Base-by-base conservation (phyloP, 805 yeast species). In the Zygoascus flipseniorum region DNA sequence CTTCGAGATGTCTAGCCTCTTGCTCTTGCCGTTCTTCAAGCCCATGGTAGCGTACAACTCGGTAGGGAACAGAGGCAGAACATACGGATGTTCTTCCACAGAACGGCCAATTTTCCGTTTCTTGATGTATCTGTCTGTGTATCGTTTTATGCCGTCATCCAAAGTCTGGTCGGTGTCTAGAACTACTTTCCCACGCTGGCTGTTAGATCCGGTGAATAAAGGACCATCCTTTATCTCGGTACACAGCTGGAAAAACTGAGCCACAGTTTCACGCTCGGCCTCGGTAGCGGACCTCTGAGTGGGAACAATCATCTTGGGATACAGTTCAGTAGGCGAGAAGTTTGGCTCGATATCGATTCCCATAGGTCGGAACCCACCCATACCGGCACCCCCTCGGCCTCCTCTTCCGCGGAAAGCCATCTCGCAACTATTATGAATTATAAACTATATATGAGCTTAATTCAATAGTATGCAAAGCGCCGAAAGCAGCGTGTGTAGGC, bases 11-110 rank as follows among this genome's bases (percentile, higher is more conserved):
- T 57, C 63, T 8, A 60, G 56, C 47, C 54, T 54, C 43, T 57
- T 58, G 18, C 79, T 69, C 42, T 26, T 49, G 8, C 47, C 47
- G 35, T 74, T 80, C 52, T 72, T 72, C 13, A 80, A 73, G 1
- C 88, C 87, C 82, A 88, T 83, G 8, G 83, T 86, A 18, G 76
- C 69, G 59, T 84, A 82, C 52, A 90, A 71, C 65, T 90, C 97
- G 16, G 74, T 76, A 0, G 97, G 97, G 64, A 89, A 85, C 58
- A 86, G 76, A 52, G 79, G 81, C 8, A 80, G 62, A 10, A 53
- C 77, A 65, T 83, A 87, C 1, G 95, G 95, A 69, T 86, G 89
- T 51, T 85, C 89, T 56, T 82, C 85, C 8, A 85, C 78, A 1
- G 90, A 82, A 50, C 83, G 76, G 1, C 89, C 88, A 14, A 83